Evolutionary conservation across 768 basidiomycete genomes (phyloP).

Genomic region (Termitomyces sp.): DNA sequence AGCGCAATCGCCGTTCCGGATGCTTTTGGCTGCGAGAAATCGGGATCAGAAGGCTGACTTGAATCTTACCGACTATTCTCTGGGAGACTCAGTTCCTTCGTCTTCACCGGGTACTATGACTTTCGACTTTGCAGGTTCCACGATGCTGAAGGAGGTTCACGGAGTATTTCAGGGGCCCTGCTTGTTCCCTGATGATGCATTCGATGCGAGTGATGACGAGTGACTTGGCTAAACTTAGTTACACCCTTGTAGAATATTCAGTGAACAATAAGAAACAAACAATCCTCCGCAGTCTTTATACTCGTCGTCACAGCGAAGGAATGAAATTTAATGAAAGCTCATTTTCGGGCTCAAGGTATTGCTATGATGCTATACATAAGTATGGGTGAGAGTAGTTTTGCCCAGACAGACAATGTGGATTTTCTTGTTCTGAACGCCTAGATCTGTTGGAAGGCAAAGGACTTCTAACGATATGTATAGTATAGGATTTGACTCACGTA

Average conservation of each 20-base stretch:
- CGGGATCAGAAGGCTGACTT: neutral
- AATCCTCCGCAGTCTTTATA: too few relatives aligned
- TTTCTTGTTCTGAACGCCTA: too few relatives aligned
- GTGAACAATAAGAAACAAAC: too few relatives aligned
- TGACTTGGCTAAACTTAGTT: constrained; percentile 1
- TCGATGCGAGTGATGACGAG: constrained; percentile 16
- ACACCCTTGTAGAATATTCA: neutral
- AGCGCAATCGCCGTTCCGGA: constrained; percentile 12
- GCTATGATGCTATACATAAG: too few relatives aligned
- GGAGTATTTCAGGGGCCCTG: constrained; percentile 34
- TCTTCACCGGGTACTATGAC: neutral
- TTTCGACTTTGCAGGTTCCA: neutral
- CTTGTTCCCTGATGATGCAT: constrained; percentile 25
- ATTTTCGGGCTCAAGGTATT: too few relatives aligned
- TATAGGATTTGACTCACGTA: too few relatives aligned
- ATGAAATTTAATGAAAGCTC: too few relatives aligned
- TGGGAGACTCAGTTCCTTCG: neutral
- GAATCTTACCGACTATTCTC: constrained; percentile 3
- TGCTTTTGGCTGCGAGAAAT: constrained; percentile 11
- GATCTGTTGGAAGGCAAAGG: too few relatives aligned
- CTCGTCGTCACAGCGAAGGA: too few relatives aligned
- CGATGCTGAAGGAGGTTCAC: constrained; percentile 24
- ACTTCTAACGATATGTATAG: too few relatives aligned
- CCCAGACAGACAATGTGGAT: too few relatives aligned
- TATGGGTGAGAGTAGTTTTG: too few relatives aligned